phyloP scores from a whole-genome alignment of 768 basidiomycete genomes.

The Leccinellum rugosiceps region DNA sequence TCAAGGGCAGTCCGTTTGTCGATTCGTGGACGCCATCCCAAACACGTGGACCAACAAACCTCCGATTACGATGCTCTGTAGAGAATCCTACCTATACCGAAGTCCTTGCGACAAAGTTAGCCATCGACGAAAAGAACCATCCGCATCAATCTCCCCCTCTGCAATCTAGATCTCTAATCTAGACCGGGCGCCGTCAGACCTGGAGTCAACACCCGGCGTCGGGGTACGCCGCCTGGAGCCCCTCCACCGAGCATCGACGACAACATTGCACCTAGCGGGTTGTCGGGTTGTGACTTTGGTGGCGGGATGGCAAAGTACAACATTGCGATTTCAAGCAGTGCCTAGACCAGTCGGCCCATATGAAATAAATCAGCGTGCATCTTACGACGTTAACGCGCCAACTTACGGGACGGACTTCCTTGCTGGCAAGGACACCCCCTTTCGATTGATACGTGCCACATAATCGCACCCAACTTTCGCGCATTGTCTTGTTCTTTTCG shows the following conservation, averaged over 20 bases:
- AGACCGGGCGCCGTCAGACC: slow-evolving; percentile 28
- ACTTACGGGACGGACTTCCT: slow-evolving; percentile 62
- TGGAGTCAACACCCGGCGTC: slow-evolving; percentile 28
- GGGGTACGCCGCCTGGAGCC: slow-evolving; percentile 29
- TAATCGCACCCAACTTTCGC: slow-evolving; percentile 82
- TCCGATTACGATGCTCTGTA: slow-evolving; percentile 10
- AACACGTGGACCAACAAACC: not conserved
- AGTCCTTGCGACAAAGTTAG: slow-evolving; percentile 5
- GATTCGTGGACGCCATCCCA: not conserved
- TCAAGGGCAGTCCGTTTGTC: not conserved
- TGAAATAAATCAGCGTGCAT: not conserved
- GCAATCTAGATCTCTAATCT: slow-evolving; percentile 18
- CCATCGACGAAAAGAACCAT: slow-evolving; percentile 11
- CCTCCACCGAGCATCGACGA: slow-evolving; percentile 85
- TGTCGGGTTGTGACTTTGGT: slow-evolving; percentile 64
- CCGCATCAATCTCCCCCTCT: not conserved
- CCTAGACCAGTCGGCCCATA: slow-evolving; percentile 37
- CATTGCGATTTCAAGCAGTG: slow-evolving; percentile 62
- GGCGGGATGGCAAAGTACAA: slow-evolving; percentile 88
- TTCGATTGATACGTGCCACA: slow-evolving; percentile 80
- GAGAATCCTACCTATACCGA: slow-evolving; percentile 5
- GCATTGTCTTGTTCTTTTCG: slow-evolving; percentile 69
- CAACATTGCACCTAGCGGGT: slow-evolving; percentile 87
- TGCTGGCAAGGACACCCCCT: slow-evolving; percentile 57
- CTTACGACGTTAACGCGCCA: slow-evolving; percentile 10